Percentiles rank a stretch among this genome's conserved stretches.
phyloP scores from a whole-genome alignment of 441 rosid species.

The Erodium trifolium region DNA sequence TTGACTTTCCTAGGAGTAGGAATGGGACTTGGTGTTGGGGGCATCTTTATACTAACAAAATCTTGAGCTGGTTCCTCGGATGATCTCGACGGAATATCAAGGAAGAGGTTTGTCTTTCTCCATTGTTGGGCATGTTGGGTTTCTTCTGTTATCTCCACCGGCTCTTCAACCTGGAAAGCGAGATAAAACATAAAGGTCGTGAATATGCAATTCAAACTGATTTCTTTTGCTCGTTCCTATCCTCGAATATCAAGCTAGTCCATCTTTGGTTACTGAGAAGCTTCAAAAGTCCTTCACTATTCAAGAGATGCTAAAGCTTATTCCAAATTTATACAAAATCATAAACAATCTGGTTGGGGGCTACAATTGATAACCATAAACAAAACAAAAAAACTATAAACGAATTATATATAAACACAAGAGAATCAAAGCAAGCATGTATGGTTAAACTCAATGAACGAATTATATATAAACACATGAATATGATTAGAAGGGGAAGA shows the following conservation, averaged over 20 bases:
- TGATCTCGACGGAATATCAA: constrained; percentile 70
- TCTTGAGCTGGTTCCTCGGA: constrained; percentile 43
- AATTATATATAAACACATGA: background rate
- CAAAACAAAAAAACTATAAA: background rate
- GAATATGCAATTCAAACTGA: constrained; percentile 7
- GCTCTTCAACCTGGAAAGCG: constrained; percentile 38
- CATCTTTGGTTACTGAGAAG: background rate
- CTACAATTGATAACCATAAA: background rate
- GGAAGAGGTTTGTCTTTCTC: constrained; percentile 61
- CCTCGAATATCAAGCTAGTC: background rate
- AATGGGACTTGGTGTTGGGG: constrained; percentile 68
- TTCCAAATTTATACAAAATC: constrained; percentile 1
- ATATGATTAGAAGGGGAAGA: background rate
- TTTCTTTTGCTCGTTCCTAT: background rate
- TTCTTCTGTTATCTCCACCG: constrained; percentile 47
- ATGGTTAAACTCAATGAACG: constrained; percentile 1
- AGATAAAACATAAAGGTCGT: constrained; percentile 6
- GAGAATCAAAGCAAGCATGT: background rate
- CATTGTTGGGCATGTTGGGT: constrained; percentile 35
- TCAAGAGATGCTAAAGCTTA: background rate
- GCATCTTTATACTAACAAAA: constrained; percentile 51
- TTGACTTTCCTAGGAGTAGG: constrained; percentile 83
- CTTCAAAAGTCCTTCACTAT: background rate
- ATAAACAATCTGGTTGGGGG: background rate
- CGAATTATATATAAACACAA: too few species aligned